Base-by-base conservation (phyloP, 306 rosid genomes). In the Purshia tridentata region DNA sequence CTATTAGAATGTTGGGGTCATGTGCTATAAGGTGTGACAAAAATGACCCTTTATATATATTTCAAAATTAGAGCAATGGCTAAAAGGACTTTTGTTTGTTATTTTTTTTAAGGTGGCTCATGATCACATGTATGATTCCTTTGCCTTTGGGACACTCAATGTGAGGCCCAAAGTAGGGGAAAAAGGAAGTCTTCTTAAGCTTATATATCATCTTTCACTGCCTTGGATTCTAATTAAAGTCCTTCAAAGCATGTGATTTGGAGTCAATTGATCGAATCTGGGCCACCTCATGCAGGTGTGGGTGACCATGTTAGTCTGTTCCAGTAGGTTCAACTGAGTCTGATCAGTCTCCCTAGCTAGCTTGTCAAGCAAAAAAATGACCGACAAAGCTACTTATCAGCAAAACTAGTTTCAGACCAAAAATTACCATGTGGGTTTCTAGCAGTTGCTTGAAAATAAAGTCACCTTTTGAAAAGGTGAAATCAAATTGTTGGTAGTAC, bases 171-270 rank as follows among this genome's bases (percentile, higher is more conserved):
- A 54, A 52, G 84, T 66, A 35, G 72, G 54, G 16, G 9, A 47
- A 47, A 63, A 67, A 44, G 55, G 1, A 48, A 49, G 11, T 20
- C 42, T 49, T 58, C 35, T 19, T 58, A 49, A 61, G 48, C 45
- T 60, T 63, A 4, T 45, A 48, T 23, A 42, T 65, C 67, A 70
- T 68, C 71, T 73, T 69, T 70, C 70, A 63, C 70, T 12, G 77
- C 82, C 80, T 82, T 74, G 82, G 85, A 82, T 82, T 69, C 80
- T 82, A 73, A 74, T 82, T 64, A 82, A 82, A 77, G 85, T 69
- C 74, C 73, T 48, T 50, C 41, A 64, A 77, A 64, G 82, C 80
- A 69, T 54, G 77, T 49, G 76, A 56, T 73, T 81, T 77, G 41
- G 73, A 66, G 9, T 19, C 50, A 0, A 5, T 68, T 77, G 76